A percentile compares a stretch with the other conserved stretches of the same genome.
These are phyloP conservation scores for Lenwebbia sp. DNA, from an alignment of 345 rosid species.

Conservation along the genomic window DNA sequence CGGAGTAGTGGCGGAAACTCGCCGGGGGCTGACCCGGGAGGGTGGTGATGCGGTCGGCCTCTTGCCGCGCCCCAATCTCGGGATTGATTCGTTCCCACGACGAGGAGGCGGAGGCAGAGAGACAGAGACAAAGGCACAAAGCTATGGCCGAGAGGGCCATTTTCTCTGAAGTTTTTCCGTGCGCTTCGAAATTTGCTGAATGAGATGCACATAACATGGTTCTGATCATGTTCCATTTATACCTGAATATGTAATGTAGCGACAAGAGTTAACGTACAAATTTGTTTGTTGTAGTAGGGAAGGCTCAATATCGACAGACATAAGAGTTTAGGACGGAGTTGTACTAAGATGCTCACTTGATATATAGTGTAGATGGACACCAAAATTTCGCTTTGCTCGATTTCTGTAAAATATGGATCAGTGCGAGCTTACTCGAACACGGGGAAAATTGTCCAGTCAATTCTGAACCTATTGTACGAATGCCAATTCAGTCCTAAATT, in stretches of 20 bases:
- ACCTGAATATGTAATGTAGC: neutral
- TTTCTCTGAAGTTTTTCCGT: too few species aligned
- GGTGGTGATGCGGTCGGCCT: constrained; percentile 29
- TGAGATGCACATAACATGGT: neutral
- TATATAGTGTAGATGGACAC: neutral
- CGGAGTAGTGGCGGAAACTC: constrained; percentile 48
- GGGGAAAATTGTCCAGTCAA: too few species aligned
- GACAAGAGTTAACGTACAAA: neutral
- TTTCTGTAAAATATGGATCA: neutral
- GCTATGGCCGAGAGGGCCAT: neutral
- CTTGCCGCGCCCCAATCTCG: neutral
- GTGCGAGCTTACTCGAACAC: too few species aligned
- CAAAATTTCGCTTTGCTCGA: neutral
- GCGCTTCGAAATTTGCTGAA: neutral
- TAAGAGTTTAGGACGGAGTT: neutral
- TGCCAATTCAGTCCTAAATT: neutral
- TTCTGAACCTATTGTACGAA: neutral
- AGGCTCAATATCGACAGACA: neutral
- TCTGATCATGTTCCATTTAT: neutral
- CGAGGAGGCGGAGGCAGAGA: neutral
- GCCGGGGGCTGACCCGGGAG: constrained; percentile 60
- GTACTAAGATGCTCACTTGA: neutral
- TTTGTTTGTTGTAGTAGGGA: neutral
- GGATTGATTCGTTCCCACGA: neutral
- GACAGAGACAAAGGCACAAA: neutral